A percentile compares a stretch with the other conserved stretches of the same genome.
These are phyloP conservation scores for Fomitopsis pinicola DNA, from an alignment of 1,284 basidiomycete genomes.

Conservation along the genomic window DNA sequence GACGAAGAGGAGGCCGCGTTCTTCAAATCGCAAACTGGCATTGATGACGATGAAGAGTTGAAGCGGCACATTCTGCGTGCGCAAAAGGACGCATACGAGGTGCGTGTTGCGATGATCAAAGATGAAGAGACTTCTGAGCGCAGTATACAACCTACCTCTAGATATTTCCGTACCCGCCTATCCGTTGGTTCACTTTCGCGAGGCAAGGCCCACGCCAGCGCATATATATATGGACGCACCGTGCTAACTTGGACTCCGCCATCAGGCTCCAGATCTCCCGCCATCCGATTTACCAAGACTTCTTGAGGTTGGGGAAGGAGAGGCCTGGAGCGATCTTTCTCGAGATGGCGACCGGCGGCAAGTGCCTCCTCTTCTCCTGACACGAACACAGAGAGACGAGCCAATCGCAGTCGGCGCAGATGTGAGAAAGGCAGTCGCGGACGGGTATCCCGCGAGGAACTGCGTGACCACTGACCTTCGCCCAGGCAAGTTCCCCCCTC, in stretches of 20 bases:
- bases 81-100: constrained; percentile 38
- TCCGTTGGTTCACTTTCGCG: constrained; percentile 6
- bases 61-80: constrained; percentile 39
- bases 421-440: constrained; percentile 34
- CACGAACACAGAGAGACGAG: constrained; percentile 1
- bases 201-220: constrained; percentile 1
- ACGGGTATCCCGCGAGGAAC: constrained; percentile 31
- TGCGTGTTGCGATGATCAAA: constrained; percentile 2
- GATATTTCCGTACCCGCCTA: constrained; percentile 21
- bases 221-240: background rate
- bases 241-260: constrained; percentile 6
- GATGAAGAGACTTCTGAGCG: too few species aligned
- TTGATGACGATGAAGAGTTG: constrained; percentile 33
- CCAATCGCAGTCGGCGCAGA: constrained; percentile 37
- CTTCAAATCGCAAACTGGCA: constrained; percentile 35
- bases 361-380: constrained; percentile 15
- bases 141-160: constrained; percentile 4
- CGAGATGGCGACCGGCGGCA: constrained; percentile 43
- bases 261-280: constrained; percentile 36
- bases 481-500: constrained; percentile 25
- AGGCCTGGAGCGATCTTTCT: constrained; percentile 41
- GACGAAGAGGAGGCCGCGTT: constrained; percentile 29
- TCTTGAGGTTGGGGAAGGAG: constrained; percentile 33
- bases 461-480: constrained; percentile 33
- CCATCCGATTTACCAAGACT: constrained; percentile 37